Evolutionary conservation across 2,329 filamentous ascomycete species (phyloP).

Genomic region (Fonsecaea erecta): DNA sequence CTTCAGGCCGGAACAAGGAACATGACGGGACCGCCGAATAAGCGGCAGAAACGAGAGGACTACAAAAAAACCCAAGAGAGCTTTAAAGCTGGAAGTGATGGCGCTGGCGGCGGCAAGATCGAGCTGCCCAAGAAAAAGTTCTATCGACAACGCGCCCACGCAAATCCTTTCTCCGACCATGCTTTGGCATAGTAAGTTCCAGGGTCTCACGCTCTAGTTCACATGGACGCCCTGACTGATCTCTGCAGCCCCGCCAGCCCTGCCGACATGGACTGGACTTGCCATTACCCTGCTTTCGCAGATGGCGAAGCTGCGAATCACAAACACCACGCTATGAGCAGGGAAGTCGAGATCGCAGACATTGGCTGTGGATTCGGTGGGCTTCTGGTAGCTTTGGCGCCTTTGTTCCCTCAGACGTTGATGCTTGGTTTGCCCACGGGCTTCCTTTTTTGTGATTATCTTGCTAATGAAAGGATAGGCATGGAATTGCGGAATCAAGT

Average conservation of each 20-base stretch:
- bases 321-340: slow-evolving; percentile 54
- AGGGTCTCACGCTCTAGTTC: background rate
- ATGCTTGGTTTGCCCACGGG: slow-evolving; percentile 69
- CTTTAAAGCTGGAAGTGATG: slow-evolving; percentile 33
- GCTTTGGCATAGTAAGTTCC: slow-evolving; percentile 76
- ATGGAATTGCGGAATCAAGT: slow-evolving; percentile 93
- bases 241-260: slow-evolving; percentile 72
- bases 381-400: slow-evolving; percentile 81
- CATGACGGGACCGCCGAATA: slow-evolving; percentile 52
- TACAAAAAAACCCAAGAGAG: slow-evolving; percentile 60
- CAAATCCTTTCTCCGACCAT: slow-evolving; percentile 98
- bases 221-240: background rate
- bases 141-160: slow-evolving; percentile 94
- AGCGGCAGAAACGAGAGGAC: slow-evolving; percentile 68
- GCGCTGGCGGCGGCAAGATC: slow-evolving; percentile 43
- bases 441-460: slow-evolving; percentile 1
- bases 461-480: slow-evolving; percentile 55
- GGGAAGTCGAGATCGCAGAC: slow-evolving; percentile 87
- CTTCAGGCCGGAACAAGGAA: background rate
- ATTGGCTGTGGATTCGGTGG: slow-evolving; percentile 98
- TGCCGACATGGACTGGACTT: slow-evolving; percentile 86
- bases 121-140: slow-evolving; percentile 90
- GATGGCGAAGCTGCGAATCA: slow-evolving; percentile 40
- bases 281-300: slow-evolving; percentile 77
- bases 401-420: slow-evolving; percentile 77